Evolutionary conservation across 495 filamentous ascomycete genomes (phyloP).

Genomic region (Lindgomyces ingoldianus): DNA sequence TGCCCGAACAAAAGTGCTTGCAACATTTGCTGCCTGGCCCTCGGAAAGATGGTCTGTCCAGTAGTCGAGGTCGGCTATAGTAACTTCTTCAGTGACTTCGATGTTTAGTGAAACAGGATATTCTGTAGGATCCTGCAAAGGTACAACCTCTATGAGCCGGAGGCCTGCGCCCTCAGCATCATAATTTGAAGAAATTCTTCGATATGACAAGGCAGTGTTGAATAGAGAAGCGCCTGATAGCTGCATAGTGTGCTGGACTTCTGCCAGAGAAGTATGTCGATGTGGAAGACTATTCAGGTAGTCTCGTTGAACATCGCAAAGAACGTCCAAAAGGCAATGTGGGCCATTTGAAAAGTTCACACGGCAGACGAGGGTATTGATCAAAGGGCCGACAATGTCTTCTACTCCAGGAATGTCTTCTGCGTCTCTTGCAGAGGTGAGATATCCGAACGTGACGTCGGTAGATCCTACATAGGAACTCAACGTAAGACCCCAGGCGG

Average conservation of each 20-base stretch:
- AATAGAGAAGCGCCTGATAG: constrained; percentile 23
- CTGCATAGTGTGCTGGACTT: constrained; percentile 31
- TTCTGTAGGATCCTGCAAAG: constrained; percentile 29
- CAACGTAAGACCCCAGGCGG: constrained; percentile 32
- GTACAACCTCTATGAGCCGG: constrained; percentile 10
- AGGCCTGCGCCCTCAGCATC: neutral
- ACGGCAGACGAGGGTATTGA: constrained; percentile 33
- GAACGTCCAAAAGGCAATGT: constrained; percentile 20
- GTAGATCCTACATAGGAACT: constrained; percentile 21
- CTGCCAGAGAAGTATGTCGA: constrained; percentile 29
- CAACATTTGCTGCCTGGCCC: constrained; percentile 50
- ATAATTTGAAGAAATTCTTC: constrained; percentile 11
- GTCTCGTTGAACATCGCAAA: constrained; percentile 26
- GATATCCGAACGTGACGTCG: constrained; percentile 33
- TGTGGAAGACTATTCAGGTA: constrained; percentile 25
- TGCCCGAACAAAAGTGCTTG: constrained; percentile 42
- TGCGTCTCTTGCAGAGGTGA: constrained; percentile 31
- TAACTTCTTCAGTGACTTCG: constrained; percentile 48
- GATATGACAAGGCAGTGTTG: constrained; percentile 35
- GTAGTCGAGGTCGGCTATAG: constrained; percentile 53
- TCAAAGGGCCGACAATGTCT: constrained; percentile 31
- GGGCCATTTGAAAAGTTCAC: constrained; percentile 17
- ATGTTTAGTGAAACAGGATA: constrained; percentile 46
- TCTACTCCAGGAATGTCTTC: constrained; percentile 17
- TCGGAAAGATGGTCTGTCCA: constrained; percentile 51